Evolutionary conservation across 371 early-diverging fungal genomes (phyloP), one percentile per base, ranked within the genome.

Genomic region (Blakeslea trispora): DNA sequence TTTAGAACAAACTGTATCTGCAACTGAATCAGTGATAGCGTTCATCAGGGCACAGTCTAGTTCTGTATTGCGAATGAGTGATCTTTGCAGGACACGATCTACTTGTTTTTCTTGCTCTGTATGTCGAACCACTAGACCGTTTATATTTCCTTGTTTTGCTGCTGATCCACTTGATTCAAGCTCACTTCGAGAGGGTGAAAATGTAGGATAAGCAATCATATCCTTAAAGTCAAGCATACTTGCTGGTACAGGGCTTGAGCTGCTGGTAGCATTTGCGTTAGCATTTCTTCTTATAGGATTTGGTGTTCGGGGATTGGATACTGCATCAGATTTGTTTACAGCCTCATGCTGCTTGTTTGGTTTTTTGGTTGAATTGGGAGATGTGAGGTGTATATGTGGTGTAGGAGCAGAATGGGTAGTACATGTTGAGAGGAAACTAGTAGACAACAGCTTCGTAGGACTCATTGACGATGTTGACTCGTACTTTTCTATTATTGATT

Each of bases 1-100:
- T 50, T 69, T 66, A 15, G 66, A 61, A 13, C 66, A 53, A 17
- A 74, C 59, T 2, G 55, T 47, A 39, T 65, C 71, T 5, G 62
- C 58, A 9, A 61, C 55, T 17, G 81, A 69, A 17, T 80, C 77
- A 3, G 81, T 63, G 21, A 70, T 66, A 9, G 75, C 66, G 42
- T 81, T 77, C 49, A 78, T 76, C 28, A 83, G 57, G 0, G 79
- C 79, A 49, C 73, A 70, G 32, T 83, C 77, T 14, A 81, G 52
- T 56, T 78, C 79, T 6, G 69, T 39, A 8, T 23, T 55, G 9
- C 44, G 40, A 17, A 60, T 60, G 1, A 39, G 21, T 10, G 69
- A 54, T 34, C 48, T 51, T 47, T 68, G 69, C 22, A 68, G 47
- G 15, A 68, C 54, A 10, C 47, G 53, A 34, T 63, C 54, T 9